Conservation (phyloP, 331 rosid species). For the Malus hybrid region DNA sequence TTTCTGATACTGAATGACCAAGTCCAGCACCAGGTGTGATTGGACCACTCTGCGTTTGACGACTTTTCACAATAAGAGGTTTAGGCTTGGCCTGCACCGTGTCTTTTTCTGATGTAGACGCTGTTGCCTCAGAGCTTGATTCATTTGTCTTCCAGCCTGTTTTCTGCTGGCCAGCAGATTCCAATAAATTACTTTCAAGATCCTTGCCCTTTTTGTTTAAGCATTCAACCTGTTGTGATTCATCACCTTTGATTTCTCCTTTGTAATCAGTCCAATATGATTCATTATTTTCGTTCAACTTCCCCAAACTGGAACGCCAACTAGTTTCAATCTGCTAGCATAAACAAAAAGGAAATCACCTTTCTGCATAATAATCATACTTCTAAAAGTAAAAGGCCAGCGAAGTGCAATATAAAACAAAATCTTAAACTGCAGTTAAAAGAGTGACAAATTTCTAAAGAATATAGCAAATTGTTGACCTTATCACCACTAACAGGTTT, state of each 20-base stretch:
- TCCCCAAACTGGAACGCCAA: slow-evolving; percentile 36
- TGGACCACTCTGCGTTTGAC: slow-evolving; percentile 88
- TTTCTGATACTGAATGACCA: slow-evolving; percentile 63
- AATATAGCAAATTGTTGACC: slow-evolving; percentile 33
- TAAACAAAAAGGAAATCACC: neutral
- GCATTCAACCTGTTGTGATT: slow-evolving; percentile 33
- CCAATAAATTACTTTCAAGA: slow-evolving; percentile 28
- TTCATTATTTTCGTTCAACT: slow-evolving; percentile 40
- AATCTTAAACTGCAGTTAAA: neutral
- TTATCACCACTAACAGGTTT: slow-evolving; percentile 37
- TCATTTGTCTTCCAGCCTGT: slow-evolving; percentile 48
- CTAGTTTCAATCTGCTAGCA: slow-evolving; percentile 44
- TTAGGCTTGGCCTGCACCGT: slow-evolving; percentile 34
- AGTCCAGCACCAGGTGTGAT: slow-evolving; percentile 62
- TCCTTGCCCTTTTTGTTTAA: slow-evolving; percentile 25
- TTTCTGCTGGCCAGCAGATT: slow-evolving; percentile 29
- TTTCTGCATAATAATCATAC: neutral
- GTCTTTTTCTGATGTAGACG: slow-evolving; percentile 62
- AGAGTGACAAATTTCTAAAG: neutral
- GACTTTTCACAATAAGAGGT: slow-evolving; percentile 44
- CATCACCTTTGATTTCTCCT: slow-evolving; percentile 35
- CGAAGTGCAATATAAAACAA: neutral
- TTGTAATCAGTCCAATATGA: slow-evolving; percentile 29
- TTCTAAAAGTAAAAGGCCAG: neutral
- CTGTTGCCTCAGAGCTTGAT: slow-evolving; percentile 46